These are phyloP conservation scores for Vararia minispora DNA, from an alignment of 768 basidiomycete species.

Conservation along the genomic window DNA sequence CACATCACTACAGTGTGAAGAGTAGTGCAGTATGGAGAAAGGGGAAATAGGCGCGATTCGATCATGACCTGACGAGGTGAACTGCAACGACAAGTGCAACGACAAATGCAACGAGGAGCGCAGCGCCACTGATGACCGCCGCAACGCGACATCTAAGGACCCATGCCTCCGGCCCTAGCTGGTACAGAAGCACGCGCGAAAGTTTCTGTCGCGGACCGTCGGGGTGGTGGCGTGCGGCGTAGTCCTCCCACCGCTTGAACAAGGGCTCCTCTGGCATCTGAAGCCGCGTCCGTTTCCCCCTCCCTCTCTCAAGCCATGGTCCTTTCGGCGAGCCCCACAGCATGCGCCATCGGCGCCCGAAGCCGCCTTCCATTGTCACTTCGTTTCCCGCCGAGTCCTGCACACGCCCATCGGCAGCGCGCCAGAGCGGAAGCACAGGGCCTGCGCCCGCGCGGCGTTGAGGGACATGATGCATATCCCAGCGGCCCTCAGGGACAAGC, in stretches of 20 bases:
- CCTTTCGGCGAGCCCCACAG: no score
- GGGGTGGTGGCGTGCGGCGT: neutral
- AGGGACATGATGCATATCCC: slow-evolving; percentile 41
- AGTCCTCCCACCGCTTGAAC: slow-evolving; percentile 21
- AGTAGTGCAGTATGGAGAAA: no score
- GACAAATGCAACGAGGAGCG: slow-evolving; percentile 38
- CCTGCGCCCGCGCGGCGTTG: slow-evolving; percentile 27
- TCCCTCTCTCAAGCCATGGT: slow-evolving; percentile 16
- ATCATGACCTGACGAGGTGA: no score
- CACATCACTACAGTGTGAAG: no score
- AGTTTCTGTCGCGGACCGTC: neutral
- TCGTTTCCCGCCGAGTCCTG: no score
- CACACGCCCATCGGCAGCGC: slow-evolving; percentile 13
- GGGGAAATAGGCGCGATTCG: no score
- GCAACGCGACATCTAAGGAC: slow-evolving; percentile 43
- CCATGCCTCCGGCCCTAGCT: slow-evolving; percentile 23
- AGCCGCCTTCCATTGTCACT: no score
- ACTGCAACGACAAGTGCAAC: slow-evolving; percentile 33
- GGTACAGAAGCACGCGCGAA: neutral
- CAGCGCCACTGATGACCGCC: slow-evolving; percentile 45
- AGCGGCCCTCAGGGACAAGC: slow-evolving; percentile 32
- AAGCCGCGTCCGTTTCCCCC: slow-evolving; percentile 17
- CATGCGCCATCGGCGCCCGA: no score
- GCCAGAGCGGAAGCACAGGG: slow-evolving; percentile 23
- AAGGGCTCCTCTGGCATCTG: no score